Conservation (phyloP, 805 yeast genomes). For the Candida ovalis region DNA sequence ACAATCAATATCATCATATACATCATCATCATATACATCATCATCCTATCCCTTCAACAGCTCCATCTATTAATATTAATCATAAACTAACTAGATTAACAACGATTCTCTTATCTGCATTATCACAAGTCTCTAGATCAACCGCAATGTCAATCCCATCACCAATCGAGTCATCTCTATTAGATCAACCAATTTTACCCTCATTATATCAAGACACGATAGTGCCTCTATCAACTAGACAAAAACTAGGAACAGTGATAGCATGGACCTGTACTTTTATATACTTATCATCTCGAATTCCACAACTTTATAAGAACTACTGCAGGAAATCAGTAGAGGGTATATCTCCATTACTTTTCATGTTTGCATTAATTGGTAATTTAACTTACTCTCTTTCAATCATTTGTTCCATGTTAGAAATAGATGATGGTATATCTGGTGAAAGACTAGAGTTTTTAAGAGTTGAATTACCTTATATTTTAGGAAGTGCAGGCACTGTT, state of each 20-base stretch:
- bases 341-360: slow-evolving; percentile 73
- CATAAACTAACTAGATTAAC: background rate
- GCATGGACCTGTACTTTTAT: slow-evolving; percentile 81
- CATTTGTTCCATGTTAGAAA: slow-evolving; percentile 55
- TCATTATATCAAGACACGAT: background rate
- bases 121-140: background rate
- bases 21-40: background rate
- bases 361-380: slow-evolving; percentile 77
- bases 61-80: background rate
- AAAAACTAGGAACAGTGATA: slow-evolving; percentile 34
- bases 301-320: slow-evolving; percentile 78
- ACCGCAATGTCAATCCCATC: background rate
- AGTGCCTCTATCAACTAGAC: background rate
- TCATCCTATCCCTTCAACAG: background rate
- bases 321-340: slow-evolving; percentile 82
- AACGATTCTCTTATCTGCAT: background rate
- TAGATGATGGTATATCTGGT: slow-evolving; percentile 33
- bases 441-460: slow-evolving; percentile 46
- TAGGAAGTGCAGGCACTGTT: slow-evolving; percentile 86
- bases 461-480: slow-evolving; percentile 74
- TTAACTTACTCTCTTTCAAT: slow-evolving; percentile 73
- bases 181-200: too few relatives aligned
- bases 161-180: background rate
- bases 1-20: too few relatives aligned
- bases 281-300: slow-evolving; percentile 76